phyloP scores from a whole-genome alignment of 2,329 filamentous ascomycete species.

The Calonectria crousiana region DNA sequence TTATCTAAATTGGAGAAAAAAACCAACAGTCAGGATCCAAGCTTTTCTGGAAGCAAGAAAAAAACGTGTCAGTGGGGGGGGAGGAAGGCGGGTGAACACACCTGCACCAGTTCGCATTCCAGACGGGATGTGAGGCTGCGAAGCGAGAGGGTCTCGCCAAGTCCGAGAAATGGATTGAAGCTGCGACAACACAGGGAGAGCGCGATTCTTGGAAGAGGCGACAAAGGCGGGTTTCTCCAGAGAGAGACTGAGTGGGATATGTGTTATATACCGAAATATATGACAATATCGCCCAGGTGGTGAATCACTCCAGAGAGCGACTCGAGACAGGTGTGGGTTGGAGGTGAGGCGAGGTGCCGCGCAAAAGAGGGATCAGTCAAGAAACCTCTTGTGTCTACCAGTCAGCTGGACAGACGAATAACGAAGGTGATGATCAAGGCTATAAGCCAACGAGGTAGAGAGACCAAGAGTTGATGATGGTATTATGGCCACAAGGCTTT shows the following conservation, averaged over 20 bases:
- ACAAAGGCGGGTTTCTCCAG: not conserved
- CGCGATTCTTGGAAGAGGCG: not conserved
- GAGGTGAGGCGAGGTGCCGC: not conserved
- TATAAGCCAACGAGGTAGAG: conserved; percentile 1
- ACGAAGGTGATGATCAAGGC: conserved; percentile 24
- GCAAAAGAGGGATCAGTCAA: conserved; percentile 15
- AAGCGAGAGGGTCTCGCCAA: conserved; percentile 31
- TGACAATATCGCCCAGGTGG: conserved; percentile 4
- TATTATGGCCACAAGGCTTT: conserved; percentile 35
- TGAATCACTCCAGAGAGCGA: conserved; percentile 16
- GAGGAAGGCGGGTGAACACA: conserved; percentile 31
- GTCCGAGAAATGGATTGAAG: conserved; percentile 36
- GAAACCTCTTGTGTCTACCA: conserved; percentile 9
- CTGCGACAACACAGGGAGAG: conserved; percentile 7
- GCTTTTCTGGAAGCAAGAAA: conserved; percentile 6
- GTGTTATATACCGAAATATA: conserved; percentile 12
- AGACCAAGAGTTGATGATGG: conserved; percentile 18
- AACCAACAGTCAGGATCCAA: conserved; percentile 31
- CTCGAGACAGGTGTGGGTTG: not conserved
- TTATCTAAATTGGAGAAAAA: conserved; percentile 36
- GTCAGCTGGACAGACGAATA: conserved; percentile 13
- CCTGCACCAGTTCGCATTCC: conserved; percentile 45
- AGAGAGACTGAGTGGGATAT: not conserved
- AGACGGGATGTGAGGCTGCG: conserved; percentile 37
- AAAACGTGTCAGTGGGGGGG: conserved; percentile 23